Percentiles rank a stretch among this genome's conserved stretches.
These are phyloP conservation scores for Mortierella claussenii DNA, from an alignment of 192 early-diverging fungal genomes.

Conservation along the genomic window DNA sequence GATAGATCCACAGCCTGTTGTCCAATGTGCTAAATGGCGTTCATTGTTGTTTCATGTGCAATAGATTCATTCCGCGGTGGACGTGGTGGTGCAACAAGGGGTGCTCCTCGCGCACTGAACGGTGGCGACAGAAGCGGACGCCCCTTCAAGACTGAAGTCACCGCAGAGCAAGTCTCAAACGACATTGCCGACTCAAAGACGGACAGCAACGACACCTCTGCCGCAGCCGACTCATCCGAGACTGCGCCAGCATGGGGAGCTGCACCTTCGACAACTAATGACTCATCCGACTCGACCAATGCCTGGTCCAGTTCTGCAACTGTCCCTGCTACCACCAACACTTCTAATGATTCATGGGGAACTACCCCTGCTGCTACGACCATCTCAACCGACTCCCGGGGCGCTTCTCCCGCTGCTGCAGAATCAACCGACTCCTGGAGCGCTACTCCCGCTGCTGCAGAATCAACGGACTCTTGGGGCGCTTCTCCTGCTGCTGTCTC, in stretches of 20 bases:
- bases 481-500: not conserved
- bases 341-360: too few relatives aligned
- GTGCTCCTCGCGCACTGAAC: slow-evolving; percentile 44
- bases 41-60: slow-evolving; percentile 19
- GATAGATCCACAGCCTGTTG: too few relatives aligned
- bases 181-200: slow-evolving; percentile 10
- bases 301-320: slow-evolving; percentile 32
- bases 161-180: slow-evolving; percentile 7
- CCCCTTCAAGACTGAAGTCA: slow-evolving; percentile 9
- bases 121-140: slow-evolving; percentile 49
- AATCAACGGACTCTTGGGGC: slow-evolving; percentile 27
- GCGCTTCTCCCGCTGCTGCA: slow-evolving; percentile 34
- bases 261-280: slow-evolving; percentile 20
- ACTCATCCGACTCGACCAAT: slow-evolving; percentile 8
- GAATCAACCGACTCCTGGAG: too few relatives aligned
- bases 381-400: slow-evolving; percentile 27
- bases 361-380: too few relatives aligned
- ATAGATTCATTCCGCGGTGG: slow-evolving; percentile 74
- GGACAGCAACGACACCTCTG: slow-evolving; percentile 4
- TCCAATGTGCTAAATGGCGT: too few relatives aligned
- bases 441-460: too few relatives aligned
- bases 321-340: slow-evolving; percentile 52
- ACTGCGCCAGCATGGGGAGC: slow-evolving; percentile 12
- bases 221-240: slow-evolving; percentile 12
- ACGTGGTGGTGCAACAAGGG: slow-evolving; percentile 62